Evolutionary conservation across 2,329 filamentous ascomycete genomes (phyloP), one percentile per base, ranked within the genome.

Genomic region (Ilyonectria robusta): DNA sequence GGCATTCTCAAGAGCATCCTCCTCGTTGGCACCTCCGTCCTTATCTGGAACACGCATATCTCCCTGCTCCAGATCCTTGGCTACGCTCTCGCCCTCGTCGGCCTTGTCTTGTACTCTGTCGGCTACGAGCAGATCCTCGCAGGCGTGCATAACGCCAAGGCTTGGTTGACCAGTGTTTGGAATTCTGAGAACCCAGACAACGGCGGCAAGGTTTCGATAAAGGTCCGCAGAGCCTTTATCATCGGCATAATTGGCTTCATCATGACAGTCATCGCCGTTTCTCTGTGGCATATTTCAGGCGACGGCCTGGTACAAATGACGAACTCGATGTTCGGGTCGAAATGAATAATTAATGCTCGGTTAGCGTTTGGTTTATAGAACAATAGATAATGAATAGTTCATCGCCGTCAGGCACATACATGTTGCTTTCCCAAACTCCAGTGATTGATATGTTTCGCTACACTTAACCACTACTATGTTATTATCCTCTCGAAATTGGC

Each of bases 1-100:
- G 93, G 94, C 79, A 94, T 97, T 71, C 88, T 96, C 76, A 97
- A 97, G 83, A 93, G 94, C 80, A 95, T 97, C 68, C 89, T 97
- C 65, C 90, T 97, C 62, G 93, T 97, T 70, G 84, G 88, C 67
- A 87, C 90, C 65, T 94, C 92, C 59, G 92, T 96, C 81, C 80
- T 93, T 77, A 91, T 95, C 78, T 96, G 93, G 91, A 85, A 87
- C 72, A 94, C 93, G 63, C 87, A 89, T 35, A 91, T 96, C 76
- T 87, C 90, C 21, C 78, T 82, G 26, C 85, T 94, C 62, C 94
- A 97, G 82, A 89, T 90, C 75, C 85, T 95, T 78, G 94, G 94
- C 73, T 97, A 97, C 85, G 84, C 85, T 74, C 87, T 95, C 75
- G 93, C 94, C 59, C 82, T 88, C 19, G 72, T 79, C 62, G 85